Evolutionary conservation across 208 protist genomes (phyloP).

Genomic region (Wallacemonas sp.): DNA sequence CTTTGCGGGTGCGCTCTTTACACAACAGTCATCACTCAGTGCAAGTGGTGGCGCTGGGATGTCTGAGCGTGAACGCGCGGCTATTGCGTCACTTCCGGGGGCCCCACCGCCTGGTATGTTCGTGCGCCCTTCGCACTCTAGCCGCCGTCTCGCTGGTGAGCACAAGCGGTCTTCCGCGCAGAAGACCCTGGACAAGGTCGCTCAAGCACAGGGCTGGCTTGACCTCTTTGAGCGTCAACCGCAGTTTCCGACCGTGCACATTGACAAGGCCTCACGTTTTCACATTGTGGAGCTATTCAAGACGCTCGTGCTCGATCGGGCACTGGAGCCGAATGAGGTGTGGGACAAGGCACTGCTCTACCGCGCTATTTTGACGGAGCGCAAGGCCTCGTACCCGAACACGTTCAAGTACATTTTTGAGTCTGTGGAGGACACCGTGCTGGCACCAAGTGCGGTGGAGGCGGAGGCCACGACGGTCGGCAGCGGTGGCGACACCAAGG

Average conservation of each 20-base stretch:
- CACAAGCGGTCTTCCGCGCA: conserved; percentile 48
- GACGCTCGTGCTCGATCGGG: conserved; percentile 69
- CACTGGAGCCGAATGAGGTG: conserved; percentile 50
- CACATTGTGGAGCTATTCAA: conserved; percentile 87
- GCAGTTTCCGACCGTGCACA: conserved; percentile 82
- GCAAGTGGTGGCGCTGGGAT: not conserved
- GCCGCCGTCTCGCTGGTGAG: conserved; percentile 59
- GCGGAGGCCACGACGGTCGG: not conserved
- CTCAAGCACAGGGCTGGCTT: conserved; percentile 60
- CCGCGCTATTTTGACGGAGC: conserved; percentile 71
- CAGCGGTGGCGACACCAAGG: not conserved
- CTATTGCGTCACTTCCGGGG: conserved; percentile 24
- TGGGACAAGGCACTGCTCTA: conserved; percentile 89
- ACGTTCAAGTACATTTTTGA: conserved; percentile 75
- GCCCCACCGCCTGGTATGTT: conserved; percentile 48
- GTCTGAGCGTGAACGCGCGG: conserved; percentile 7
- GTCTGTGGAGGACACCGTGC: conserved; percentile 38
- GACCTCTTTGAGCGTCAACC: conserved; percentile 86
- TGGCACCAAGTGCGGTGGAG: conserved; percentile 21
- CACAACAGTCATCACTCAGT: conserved; percentile 5
- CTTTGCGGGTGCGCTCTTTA: conserved; percentile 60
- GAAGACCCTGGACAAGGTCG: conserved; percentile 48
- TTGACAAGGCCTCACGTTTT: conserved; percentile 59
- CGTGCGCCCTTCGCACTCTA: conserved; percentile 55
- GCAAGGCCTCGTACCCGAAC: conserved; percentile 60